Evolutionary conservation across 192 early-diverging fungal species (phyloP), one percentile per base, ranked within the genome.

Genomic region (Entrophospora sp.): DNA sequence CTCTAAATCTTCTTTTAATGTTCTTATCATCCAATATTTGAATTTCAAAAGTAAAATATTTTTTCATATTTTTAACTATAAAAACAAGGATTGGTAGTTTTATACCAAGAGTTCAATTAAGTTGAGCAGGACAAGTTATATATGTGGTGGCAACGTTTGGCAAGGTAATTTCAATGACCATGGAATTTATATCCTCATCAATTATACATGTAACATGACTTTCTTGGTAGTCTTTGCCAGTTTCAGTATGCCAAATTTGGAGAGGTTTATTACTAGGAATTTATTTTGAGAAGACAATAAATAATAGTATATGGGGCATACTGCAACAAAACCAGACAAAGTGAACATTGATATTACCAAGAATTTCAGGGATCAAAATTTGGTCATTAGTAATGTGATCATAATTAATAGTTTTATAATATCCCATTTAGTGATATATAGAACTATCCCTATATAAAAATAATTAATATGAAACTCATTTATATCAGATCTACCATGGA

Each of bases 41-140:
- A 0, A 94, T 88, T 70, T 97, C 95, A 70, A 97, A 92, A 20
- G 91, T 91, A 68, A 94, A n/a, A n/a, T n/a, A n/a, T n/a, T n/a
- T n/a, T n/a, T n/a, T n/a, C n/a, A n/a, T n/a, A n/a, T n/a, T n/a
- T 77, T 95, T 95, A 35, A 93, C 79, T 43, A 93, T 71, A 70
- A 97, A 82, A 5, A 93, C 86, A 37, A 97, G 70, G 69, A 85
- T 91, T 0, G 92, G 95, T 28, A 95, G 78, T 67, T 91, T 94
- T 74, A 95, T 93, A 1, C 92, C 95, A 7, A 97, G 80, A 0
- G 90, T 90, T 22, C 87, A 71, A 24, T 89, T 81, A 18, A 78
- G 76, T 45, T 80, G 77, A 6, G 82, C 76, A 16, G 93, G 95
- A 55, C 90, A 93, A 6, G 85, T 89, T 48, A 97, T 94, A 69